A percentile compares a stretch with the other conserved stretches of the same genome.
These are phyloP conservation scores for Fraxinus baroniana DNA, from an alignment of 305 asterid genomes.

Conservation along the genomic window DNA sequence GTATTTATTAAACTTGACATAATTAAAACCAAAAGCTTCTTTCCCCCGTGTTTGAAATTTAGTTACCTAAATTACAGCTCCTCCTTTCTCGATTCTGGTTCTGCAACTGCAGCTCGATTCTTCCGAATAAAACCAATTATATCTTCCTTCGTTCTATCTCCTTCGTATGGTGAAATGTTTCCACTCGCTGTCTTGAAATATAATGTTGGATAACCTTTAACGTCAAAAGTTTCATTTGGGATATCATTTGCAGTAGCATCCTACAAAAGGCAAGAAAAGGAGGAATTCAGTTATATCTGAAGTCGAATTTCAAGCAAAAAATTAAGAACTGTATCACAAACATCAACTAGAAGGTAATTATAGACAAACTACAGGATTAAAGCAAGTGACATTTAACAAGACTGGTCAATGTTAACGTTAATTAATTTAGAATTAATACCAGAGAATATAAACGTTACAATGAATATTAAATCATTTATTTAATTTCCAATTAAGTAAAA, in stretches of 20 bases:
- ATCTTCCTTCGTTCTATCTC: slow-evolving; percentile 73
- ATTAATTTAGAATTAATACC: no score
- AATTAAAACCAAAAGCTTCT: not conserved
- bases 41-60: not conserved
- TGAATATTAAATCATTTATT: no score
- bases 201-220: slow-evolving; percentile 77
- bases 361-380: not conserved
- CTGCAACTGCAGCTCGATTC: slow-evolving; percentile 44
- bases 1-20: not conserved
- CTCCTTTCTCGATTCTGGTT: slow-evolving; percentile 50
- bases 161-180: slow-evolving; percentile 48
- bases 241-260: slow-evolving; percentile 82
- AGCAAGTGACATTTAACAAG: not conserved
- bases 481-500: no score
- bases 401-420: no score
- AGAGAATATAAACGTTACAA: no score
- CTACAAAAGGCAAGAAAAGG: slow-evolving; percentile 32
- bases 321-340: not conserved
- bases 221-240: slow-evolving; percentile 54
- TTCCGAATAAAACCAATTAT: slow-evolving; percentile 64
- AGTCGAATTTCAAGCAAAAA: not conserved
- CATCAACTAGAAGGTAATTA: not conserved
- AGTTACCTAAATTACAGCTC: slow-evolving; percentile 58
- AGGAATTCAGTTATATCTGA: not conserved
- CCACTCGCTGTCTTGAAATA: slow-evolving; percentile 77